phyloP scores from a whole-genome alignment of 495 filamentous ascomycete species.

The Margaritispora aquatica region DNA sequence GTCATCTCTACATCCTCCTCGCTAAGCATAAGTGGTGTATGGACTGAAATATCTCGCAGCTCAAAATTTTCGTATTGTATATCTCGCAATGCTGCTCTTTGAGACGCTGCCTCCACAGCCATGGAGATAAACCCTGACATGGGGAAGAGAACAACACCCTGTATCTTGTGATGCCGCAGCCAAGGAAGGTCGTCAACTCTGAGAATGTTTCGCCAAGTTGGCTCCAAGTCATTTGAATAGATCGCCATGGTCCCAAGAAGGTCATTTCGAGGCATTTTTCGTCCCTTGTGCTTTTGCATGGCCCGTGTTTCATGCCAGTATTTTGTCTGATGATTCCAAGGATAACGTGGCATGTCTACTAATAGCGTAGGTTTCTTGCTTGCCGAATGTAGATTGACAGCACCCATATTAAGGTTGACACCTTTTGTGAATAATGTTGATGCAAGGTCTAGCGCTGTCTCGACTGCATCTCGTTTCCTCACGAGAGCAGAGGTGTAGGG shows the following conservation, averaged over 20 bases:
- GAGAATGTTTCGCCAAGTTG: constrained; percentile 34
- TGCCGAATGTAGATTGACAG: constrained; percentile 33
- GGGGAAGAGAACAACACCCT: constrained; percentile 21
- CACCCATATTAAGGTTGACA: constrained; percentile 33
- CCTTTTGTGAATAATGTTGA: constrained; percentile 35
- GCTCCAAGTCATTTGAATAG: constrained; percentile 28
- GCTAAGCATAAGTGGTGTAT: constrained; percentile 31
- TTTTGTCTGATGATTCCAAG: constrained; percentile 29
- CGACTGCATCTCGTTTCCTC: constrained; percentile 42
- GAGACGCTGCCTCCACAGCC: constrained; percentile 32
- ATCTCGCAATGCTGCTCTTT: constrained; percentile 24
- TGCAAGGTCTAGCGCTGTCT: constrained; percentile 39
- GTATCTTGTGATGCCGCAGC: constrained; percentile 27
- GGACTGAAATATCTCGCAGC: constrained; percentile 15
- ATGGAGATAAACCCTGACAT: constrained; percentile 43
- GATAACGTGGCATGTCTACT: constrained; percentile 33
- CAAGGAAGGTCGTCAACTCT: constrained; percentile 23
- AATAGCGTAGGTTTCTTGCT: constrained; percentile 30
- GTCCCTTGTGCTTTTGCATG: constrained; percentile 29
- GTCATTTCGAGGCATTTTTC: constrained; percentile 38
- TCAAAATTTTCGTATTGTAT: constrained; percentile 21
- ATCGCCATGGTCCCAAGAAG: constrained; percentile 30
- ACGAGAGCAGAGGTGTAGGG: constrained; percentile 34
- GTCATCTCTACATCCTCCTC: constrained; percentile 16
- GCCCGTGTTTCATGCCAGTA: constrained; percentile 37